phyloP scores from a whole-genome alignment of 495 filamentous ascomycete genomes.

The Chaetomium cochliodes region DNA sequence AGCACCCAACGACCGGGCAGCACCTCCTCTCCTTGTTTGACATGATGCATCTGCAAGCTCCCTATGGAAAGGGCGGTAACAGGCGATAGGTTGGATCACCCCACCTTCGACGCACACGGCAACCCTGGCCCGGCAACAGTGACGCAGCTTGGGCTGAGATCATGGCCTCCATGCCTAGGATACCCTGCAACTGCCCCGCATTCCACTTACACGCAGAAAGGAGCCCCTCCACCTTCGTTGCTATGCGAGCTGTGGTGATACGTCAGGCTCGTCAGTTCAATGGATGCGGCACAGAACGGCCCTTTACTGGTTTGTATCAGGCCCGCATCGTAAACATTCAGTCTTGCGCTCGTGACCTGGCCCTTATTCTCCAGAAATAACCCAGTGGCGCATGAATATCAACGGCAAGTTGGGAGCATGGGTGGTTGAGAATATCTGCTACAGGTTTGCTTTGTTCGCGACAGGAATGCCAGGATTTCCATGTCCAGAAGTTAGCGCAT shows the following conservation, averaged over 20 bases:
- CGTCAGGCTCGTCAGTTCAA: background rate
- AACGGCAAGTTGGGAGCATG: too few relatives aligned
- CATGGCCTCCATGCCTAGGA: background rate
- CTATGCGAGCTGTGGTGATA: background rate
- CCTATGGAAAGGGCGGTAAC: slow-evolving; percentile 10
- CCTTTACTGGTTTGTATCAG: too few relatives aligned
- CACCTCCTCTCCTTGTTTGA: slow-evolving; percentile 6
- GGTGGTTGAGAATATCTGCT: too few relatives aligned
- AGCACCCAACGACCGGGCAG: background rate
- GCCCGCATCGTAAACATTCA: too few relatives aligned
- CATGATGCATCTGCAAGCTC: slow-evolving; percentile 16
- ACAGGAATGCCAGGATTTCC: too few relatives aligned
- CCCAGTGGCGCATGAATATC: too few relatives aligned
- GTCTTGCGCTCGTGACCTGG: too few relatives aligned
- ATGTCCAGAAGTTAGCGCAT: too few relatives aligned
- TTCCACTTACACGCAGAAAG: slow-evolving; percentile 1
- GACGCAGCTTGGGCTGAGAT: slow-evolving; percentile 19
- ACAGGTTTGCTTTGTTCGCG: too few relatives aligned
- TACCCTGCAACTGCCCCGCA: slow-evolving; percentile 1
- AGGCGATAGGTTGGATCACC: slow-evolving; percentile 21
- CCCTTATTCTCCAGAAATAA: too few relatives aligned
- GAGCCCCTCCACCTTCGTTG: background rate
- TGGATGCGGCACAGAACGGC: too few relatives aligned
- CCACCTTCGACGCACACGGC: slow-evolving; percentile 14
- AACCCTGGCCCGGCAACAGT: slow-evolving; percentile 15